Base-by-base conservation (phyloP, 1,284 basidiomycete genomes). In the Pascua sp. region DNA sequence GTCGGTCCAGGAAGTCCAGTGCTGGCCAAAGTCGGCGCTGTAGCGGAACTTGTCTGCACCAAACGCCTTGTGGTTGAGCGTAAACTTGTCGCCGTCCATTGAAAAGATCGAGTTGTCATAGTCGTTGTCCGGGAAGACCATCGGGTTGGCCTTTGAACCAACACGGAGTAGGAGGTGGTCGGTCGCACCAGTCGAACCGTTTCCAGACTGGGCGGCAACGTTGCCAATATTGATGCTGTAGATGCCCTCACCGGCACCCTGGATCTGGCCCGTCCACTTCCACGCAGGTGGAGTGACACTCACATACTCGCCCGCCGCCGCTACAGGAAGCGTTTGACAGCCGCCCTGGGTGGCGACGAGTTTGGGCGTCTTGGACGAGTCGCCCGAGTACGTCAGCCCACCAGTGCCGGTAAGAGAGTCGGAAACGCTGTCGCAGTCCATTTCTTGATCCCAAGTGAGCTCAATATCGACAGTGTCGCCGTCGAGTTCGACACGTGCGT, bases 41-140 rank as follows among this genome's bases (percentile, higher is more conserved):
- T 91, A 93, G 47, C 91, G 84, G 80, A 90, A 86, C 80, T 79
- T 84, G 64, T 94, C 90, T n/a, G 91, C 91, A 51, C 91, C 91
- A 48, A 82, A 82, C 4, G 91, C 91, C 48, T 82, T 83, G 77
- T 94, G 91, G 2, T 83, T 84, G 72, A 91, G 89, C 4, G 81
- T 84, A 73, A 87, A 91, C 62, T 85, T 78, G 48, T 83, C 85
- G 61, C 83, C 78, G 9, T 82, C 79, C 52, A 82, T 80, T 17
- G 80, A 80, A 69, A 93, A 85, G 2, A 88, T 81, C 43, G 76
- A 78, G 45, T 77, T 80, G 71, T 63, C 67, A 70, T 91, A 93
- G 67, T 92, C 89, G 37, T 61, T 58, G 39, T 84, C 81, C 2
- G 88, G 88, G 81, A 88, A 91, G 10, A 93, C 85, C 78, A 95